Evolutionary conservation across 139 green algal species (phyloP).

Genomic region (Spirogloea muscicola): DNA sequence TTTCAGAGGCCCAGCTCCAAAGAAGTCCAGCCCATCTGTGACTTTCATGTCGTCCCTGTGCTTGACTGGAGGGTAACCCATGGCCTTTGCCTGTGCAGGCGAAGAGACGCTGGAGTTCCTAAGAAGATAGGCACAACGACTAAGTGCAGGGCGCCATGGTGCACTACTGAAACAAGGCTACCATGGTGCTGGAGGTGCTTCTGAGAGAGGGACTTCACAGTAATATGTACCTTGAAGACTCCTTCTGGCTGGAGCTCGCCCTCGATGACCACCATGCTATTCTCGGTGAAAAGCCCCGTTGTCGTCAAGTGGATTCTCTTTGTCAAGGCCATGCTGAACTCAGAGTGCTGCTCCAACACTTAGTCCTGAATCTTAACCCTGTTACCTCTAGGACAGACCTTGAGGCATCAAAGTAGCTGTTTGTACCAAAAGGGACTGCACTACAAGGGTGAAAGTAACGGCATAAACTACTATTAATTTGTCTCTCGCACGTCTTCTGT

Average conservation of each 20-base stretch:
- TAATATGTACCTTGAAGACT: not conserved
- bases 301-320: conserved; percentile 5
- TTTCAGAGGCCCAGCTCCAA: conserved; percentile 60
- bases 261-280: conserved; percentile 43
- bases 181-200: no score
- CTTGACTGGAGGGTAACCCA: conserved; percentile 24
- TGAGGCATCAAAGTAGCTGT: not conserved
- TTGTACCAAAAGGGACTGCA: not conserved
- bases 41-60: conserved; percentile 14
- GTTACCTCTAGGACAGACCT: not conserved
- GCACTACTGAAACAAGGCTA: no score
- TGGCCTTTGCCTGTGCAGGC: not conserved
- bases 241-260: conserved; percentile 18
- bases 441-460: not conserved
- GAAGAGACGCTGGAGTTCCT: no score
- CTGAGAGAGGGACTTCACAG: no score
- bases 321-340: not conserved
- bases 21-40: conserved; percentile 68
- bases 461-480: not conserved
- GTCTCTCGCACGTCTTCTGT: not conserved
- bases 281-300: conserved; percentile 37
- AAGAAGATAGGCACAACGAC: no score
- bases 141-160: no score
- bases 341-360: not conserved
- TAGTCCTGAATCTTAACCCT: not conserved